Conservation (phyloP, 176 grass and related monocot species). For the Phyllostachys edulis region DNA sequence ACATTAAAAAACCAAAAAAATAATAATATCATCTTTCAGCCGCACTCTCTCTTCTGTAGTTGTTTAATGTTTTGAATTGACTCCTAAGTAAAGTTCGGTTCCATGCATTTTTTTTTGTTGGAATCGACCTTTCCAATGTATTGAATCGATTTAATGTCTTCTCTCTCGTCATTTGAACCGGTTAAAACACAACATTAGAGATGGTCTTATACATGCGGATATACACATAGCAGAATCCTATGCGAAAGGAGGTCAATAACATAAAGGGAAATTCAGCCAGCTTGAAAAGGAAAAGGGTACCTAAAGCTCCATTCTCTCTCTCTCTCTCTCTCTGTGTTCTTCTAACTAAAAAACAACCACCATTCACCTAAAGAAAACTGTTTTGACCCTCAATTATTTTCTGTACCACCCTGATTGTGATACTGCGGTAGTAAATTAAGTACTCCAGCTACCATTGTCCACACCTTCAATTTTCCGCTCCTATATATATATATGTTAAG, state of each 20-base stretch:
- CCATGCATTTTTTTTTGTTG: no score
- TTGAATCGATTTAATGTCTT: no score
- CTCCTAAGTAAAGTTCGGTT: no score
- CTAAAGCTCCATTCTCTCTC: neutral
- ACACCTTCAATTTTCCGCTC: neutral
- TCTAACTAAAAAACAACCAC: neutral
- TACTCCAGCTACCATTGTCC: neutral
- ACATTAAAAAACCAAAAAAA: no score
- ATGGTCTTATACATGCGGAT: no score
- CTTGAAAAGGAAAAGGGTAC: neutral
- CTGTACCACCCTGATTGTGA: neutral
- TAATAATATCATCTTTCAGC: no score
- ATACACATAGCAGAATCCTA: neutral
- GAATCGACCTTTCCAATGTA: no score
- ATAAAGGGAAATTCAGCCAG: neutral
- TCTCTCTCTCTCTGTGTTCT: neutral
- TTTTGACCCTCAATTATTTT: neutral
- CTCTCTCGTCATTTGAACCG: no score
- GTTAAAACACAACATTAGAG: no score
- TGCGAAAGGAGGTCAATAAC: neutral
- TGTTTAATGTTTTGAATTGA: no score
- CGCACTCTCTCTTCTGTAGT: no score
- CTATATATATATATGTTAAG: no score
- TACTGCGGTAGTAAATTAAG: neutral
- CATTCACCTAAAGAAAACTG: neutral